A percentile compares a stretch with the other conserved stretches of the same genome.
phyloP scores from a whole-genome alignment of 148 eudicot species.

The Euryodendron excelsum region DNA sequence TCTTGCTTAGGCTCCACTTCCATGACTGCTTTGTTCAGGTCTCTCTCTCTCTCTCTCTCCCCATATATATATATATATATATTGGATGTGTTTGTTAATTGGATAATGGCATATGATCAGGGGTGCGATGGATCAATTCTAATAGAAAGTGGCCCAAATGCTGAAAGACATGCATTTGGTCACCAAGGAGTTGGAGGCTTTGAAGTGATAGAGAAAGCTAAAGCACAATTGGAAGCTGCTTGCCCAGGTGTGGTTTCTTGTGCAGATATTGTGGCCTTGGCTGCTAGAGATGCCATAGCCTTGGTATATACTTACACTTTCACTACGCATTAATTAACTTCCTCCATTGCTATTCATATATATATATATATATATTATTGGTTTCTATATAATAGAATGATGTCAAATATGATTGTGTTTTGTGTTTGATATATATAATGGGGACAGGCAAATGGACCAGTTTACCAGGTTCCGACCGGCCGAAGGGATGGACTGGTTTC shows the following conservation, averaged over 20 bases:
- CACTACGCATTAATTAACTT: too few relatives aligned
- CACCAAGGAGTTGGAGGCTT: conserved; percentile 63
- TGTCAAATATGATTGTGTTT: neutral
- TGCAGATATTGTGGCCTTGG: conserved; percentile 63
- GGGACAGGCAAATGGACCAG: conserved; percentile 42
- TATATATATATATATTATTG: neutral
- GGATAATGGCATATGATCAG: conserved; percentile 18
- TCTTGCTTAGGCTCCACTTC: conserved; percentile 62
- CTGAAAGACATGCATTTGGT: conserved; percentile 48
- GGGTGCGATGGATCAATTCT: conserved; percentile 78
- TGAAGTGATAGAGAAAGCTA: conserved; percentile 49
- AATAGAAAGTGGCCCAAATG: conserved; percentile 31
- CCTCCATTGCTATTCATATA: too few relatives aligned
- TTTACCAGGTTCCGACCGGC: conserved; percentile 53
- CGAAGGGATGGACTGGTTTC: conserved; percentile 61
- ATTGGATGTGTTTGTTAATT: neutral
- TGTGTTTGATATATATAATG: too few relatives aligned
- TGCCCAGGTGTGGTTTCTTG: conserved; percentile 68
- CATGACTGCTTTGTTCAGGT: conserved; percentile 78
- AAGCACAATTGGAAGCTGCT: conserved; percentile 39
- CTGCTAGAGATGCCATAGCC: conserved; percentile 65
- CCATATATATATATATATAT: neutral
- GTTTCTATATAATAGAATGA: too few relatives aligned
- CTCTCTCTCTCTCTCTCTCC: conserved; percentile 1
- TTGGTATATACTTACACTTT: too few relatives aligned